Base-by-base conservation (phyloP, 495 filamentous ascomycete genomes). In the Xylaria curta region DNA sequence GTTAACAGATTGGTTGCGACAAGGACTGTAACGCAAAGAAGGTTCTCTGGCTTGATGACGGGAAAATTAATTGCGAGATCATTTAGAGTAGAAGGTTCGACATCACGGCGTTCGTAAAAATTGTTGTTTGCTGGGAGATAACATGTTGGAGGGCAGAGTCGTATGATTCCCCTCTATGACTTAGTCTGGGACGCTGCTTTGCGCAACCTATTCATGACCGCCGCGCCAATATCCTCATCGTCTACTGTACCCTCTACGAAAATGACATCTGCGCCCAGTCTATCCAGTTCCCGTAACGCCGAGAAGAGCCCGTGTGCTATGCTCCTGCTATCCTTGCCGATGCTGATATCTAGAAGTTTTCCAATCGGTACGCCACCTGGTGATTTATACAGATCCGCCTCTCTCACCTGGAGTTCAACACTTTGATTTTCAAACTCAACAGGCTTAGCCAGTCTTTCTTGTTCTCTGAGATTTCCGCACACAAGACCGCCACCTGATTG, bases 181-280 rank as follows among this genome's bases (percentile, higher is more conserved):
- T 77, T 83, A 75, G 85, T 90, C 78, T 80, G 82, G 59, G 84
- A 85, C 21, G 96, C 94, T 44, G 95, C 95, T 83, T 98, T 98
- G 60, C 96, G 84, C 9, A 98, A 82, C 73, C 95, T 85, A 77
- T 99, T 99, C 97, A 99, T 98, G 56, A 99, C 90, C 10, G 96
- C 97, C 21, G 94, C 92, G n/a, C 94, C 93, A 68, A 95, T 89
- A 76, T 93, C 91, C 47, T 91, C 91, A 51, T 92, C 89, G 74
- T 96, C 95, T 46, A 88, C 83, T 53, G 97, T 92, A 12, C 95
- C 95, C 79, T 99, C 96, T 5, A 98, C 93, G 75, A 93, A 92
- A 70, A 99, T 98, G 9, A 93, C 86, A 81, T 95, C 91, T 10
- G 94, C 93, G 46, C 89, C 86, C 62, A 88, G 82, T 72, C 89